These are phyloP conservation scores for Lithohypha guttulata DNA, from an alignment of 2,329 filamentous ascomycete species.

Conservation along the genomic window DNA sequence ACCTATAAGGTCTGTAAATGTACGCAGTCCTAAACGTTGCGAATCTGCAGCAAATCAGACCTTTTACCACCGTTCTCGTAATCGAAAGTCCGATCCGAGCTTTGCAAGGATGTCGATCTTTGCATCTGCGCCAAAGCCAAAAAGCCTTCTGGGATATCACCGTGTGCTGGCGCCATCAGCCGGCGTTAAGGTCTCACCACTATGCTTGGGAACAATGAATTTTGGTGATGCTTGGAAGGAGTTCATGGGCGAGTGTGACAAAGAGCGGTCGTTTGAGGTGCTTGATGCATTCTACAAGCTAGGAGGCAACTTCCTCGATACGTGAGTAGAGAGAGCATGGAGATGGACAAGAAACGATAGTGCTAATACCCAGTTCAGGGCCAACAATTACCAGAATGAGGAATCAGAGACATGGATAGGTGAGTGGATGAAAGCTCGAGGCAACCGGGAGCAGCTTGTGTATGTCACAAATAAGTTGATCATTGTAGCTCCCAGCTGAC, in stretches of 20 bases:
- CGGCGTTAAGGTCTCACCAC: constrained; percentile 41
- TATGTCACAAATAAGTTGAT: no score
- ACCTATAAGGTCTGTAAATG: no score
- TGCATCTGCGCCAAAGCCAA: constrained; percentile 23
- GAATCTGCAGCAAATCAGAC: no score
- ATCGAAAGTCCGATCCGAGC: no score
- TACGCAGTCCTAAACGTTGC: no score
- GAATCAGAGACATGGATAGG: constrained; percentile 57
- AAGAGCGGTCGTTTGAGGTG: constrained; percentile 50
- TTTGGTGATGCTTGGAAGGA: constrained; percentile 42
- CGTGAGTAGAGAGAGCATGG: no score
- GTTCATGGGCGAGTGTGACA: constrained; percentile 52
- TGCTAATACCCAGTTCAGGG: no score
- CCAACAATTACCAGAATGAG: constrained; percentile 56
- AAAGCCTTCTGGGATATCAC: constrained; percentile 39
- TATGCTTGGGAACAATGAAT: constrained; percentile 45
- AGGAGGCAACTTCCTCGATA: constrained; percentile 65
- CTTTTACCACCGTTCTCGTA: no score
- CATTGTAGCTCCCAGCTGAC: no score
- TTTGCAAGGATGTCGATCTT: no score
- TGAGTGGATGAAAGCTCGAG: constrained; percentile 39
- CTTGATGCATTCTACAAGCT: constrained; percentile 52
- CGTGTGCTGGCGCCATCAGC: constrained; percentile 43
- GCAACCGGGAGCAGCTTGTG: constrained; percentile 44
- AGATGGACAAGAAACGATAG: no score